Base-by-base conservation (phyloP, 495 filamentous ascomycete species). In the Penicillium soppii region DNA sequence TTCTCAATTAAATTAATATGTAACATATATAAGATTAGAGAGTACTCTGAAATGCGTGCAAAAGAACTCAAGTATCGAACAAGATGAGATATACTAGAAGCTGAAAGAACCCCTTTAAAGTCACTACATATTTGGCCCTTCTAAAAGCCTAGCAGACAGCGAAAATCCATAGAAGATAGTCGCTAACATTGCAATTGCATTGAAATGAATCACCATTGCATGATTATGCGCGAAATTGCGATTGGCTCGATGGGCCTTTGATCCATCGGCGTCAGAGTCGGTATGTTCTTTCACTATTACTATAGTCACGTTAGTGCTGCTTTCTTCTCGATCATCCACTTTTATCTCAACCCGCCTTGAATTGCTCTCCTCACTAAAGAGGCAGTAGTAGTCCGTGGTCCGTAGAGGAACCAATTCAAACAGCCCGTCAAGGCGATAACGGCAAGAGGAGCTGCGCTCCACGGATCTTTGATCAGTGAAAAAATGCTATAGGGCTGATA, bases 181-280 rank as follows among this genome's bases (percentile, higher is more conserved):
- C 6, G 75, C 75, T 2, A 71, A 66, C 42, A 82, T 65, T 0
- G 74, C 68, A 23, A 82, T 62, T 12, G 81, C 54, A 58, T 84
- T 83, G 5, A 82, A 45, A 56, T 83, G 79, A 39, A 82, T 82
- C 15, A 64, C 68, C 75, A 80, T 82, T 5, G 79, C 79, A 52
- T 84, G 79, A 39, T 71, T 73, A 5, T 57, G 54, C 6, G 69
- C 65, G 47, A 84, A 83, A 2, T 45, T 51, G n/a, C 67, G 67
- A 52, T 75, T 78, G 0, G 74, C 52, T 17, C 47, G 52, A 25
- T 63, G 51, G 58, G 76, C 62, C 50, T 78, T 75, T 0, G 37
- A 57, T 48, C 51, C 46, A 27, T 62, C 48, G 7, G 33, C 17
- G 6, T 48, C 37, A 8, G 23, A n/a, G 21, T 46, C 27, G 5